Evolutionary conservation across 23 red algal species (phyloP), one percentile per base, ranked within the genome.

Genomic region (Chondrus crispus): DNA sequence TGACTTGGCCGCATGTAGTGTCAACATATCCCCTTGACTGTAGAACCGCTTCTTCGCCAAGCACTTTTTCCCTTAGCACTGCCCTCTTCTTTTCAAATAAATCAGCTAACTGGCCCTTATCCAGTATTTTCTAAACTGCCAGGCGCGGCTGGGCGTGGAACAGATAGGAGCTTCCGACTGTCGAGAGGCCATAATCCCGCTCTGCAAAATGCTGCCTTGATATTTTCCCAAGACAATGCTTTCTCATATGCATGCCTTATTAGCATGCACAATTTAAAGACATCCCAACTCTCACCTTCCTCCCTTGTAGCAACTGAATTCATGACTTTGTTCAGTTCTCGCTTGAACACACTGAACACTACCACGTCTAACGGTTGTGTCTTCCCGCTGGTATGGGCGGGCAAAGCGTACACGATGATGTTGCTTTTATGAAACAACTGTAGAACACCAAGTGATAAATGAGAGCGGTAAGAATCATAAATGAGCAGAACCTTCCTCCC

Each of bases 371-470:
- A 47, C 33, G 72, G 46, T 40, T 91, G 72, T 62, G 74, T 80
- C 70, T 38, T 80, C 14, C 75, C 57, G 22, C 5, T 26, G 12
- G 72, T 81, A 33, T 91, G 87, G 16, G 2, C 87, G 0, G 87
- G 71, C 26, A 91, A 30, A 18, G 72, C 42, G 41, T 91, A 81
- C 5, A 62, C 87, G 55, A 91, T 3, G 29, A 91, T 48, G 7
- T 66, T 60, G 26, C 62, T 78, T 9, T 55, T 18, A 2, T 3
- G 53, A 46, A 91, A 91, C 75, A 78, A 46, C 29, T 80, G 26
- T 7, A 91, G 64, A 50, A 91, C 87, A 4, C 30, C n/a, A 20
- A 91, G 71, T 19, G 71, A 91, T 35, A 80, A 51, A 81, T 91
- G 87, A 18, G 53, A 53, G 29, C 50, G 52, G 32, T 91, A 80